Base-by-base conservation (phyloP, 257 asterid species). In the Avicennia marina region DNA sequence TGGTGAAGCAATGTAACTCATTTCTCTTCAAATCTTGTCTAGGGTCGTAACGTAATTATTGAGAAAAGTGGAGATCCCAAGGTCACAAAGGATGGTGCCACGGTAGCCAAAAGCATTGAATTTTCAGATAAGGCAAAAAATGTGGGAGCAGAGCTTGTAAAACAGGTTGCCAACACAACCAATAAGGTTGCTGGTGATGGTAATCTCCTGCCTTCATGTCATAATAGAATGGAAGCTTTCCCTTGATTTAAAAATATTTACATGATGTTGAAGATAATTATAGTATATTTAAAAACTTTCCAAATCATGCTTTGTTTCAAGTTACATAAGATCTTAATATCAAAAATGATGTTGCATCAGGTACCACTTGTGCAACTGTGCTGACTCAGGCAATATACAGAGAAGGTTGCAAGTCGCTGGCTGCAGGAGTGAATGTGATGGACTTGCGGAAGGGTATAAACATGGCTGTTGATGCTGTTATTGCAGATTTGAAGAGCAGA, bases 361-460 rank as follows among this genome's bases (percentile, higher is more conserved):
- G 97, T 73, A 89, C 97, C 21, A 89, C 97, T 56, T 89, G 97
- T 75, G 97, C 97, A 18, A 86, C 95, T 18, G 95, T 86, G 56
- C 77, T 86, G 71, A 81, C 93, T 61, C 97, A 89, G 72, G 89
- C 95, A 60, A 86, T 89, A 72, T 86, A 81, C 73, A 52, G 71
- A 58, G 97, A 89, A 79, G 97, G 97, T 57, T 84, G 90, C 83
- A 89, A 89, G 69, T 83, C 94, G 24, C 81, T 76, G 58, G 89
- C 93, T 44, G 88, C 88, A 6, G 95, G 97, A 71, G 82, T 86
- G 50, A 89, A 75, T 71, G 97, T 81, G 53, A 84, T 89, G 95
- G 95, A 89, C 79, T 64, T 89, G 68, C 94, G 97, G 39, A 84
- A 58, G 72, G 97, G 97, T 57, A 81, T 89, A 65, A 84, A 78